Evolutionary conservation across 371 early-diverging fungal species (phyloP).

Genomic region (Mucor ambiguus): DNA sequence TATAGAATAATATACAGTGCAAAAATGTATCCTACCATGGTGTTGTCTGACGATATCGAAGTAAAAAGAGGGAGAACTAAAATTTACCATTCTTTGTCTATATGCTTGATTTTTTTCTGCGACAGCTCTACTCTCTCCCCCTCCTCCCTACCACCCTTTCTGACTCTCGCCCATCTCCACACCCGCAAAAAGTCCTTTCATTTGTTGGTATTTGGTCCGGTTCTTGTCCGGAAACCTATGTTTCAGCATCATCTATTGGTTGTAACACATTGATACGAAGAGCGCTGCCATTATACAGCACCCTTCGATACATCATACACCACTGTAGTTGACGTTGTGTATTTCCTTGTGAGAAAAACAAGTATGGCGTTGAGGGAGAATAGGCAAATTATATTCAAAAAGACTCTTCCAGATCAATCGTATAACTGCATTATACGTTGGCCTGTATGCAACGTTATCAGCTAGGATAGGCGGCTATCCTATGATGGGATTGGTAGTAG

Average conservation of each 20-base stretch:
- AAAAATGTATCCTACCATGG: slow-evolving; percentile 18
- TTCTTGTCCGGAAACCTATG: not conserved
- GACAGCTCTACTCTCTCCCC: not conserved
- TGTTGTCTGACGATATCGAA: slow-evolving; percentile 29
- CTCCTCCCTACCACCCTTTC: not conserved
- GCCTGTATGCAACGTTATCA: too few relatives aligned
- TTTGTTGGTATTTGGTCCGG: not conserved
- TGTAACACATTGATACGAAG: not conserved
- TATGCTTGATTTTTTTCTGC: slow-evolving; percentile 8
- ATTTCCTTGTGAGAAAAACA: too few relatives aligned
- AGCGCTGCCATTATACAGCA: too few relatives aligned
- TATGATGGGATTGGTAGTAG: too few relatives aligned
- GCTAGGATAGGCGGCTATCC: too few relatives aligned
- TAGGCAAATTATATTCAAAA: too few relatives aligned
- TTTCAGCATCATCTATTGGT: not conserved
- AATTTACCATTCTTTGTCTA: slow-evolving; percentile 13
- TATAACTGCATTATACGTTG: too few relatives aligned
- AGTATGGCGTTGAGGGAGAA: too few relatives aligned
- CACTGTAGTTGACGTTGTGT: too few relatives aligned
- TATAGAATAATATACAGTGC: not conserved
- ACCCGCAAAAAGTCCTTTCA: not conserved
- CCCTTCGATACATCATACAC: too few relatives aligned
- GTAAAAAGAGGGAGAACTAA: slow-evolving; percentile 22
- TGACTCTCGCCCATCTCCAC: not conserved
- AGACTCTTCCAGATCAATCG: too few relatives aligned